phyloP scores from a whole-genome alignment of 2,329 filamentous ascomycete genomes.

The Tolypocladium pustulatum region DNA sequence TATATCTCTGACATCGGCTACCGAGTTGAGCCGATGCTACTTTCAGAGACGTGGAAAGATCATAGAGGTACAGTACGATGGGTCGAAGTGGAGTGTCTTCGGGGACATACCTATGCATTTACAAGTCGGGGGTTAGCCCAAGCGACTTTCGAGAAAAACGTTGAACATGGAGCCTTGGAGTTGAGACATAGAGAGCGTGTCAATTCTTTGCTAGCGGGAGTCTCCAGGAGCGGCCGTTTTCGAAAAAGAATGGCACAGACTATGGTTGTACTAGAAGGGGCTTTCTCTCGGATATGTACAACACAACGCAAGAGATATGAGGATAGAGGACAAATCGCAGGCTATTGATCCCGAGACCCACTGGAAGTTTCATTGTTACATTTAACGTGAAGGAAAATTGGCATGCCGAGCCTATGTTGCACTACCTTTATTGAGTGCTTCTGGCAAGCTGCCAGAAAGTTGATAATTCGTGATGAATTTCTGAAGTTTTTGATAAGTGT shows the following conservation, averaged over 20 bases:
- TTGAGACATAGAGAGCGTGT: neutral
- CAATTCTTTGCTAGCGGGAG: neutral
- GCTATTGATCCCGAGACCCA: too few species aligned
- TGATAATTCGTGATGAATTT: too few species aligned
- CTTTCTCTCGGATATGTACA: neutral
- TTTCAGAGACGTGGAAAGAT: neutral
- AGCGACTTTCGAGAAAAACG: neutral
- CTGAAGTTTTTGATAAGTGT: too few species aligned
- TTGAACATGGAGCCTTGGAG: neutral
- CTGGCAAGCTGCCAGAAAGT: too few species aligned
- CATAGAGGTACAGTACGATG: neutral
- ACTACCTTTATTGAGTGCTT: too few species aligned
- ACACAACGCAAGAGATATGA: neutral
- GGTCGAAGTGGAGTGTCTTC: neutral
- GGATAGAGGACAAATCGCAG: neutral
- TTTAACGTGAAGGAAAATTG: too few species aligned
- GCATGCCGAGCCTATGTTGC: too few species aligned
- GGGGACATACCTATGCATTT: neutral
- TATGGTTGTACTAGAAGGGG: neutral
- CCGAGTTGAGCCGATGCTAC: neutral
- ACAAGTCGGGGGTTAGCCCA: neutral
- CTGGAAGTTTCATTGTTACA: too few species aligned
- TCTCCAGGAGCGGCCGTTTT: too few species aligned
- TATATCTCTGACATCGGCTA: neutral
- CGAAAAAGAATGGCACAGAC: too few species aligned